Evolutionary conservation across 2,329 filamentous ascomycete species (phyloP), one percentile per base, ranked within the genome.

Genomic region (Teratosphaeriaceae sp.): DNA sequence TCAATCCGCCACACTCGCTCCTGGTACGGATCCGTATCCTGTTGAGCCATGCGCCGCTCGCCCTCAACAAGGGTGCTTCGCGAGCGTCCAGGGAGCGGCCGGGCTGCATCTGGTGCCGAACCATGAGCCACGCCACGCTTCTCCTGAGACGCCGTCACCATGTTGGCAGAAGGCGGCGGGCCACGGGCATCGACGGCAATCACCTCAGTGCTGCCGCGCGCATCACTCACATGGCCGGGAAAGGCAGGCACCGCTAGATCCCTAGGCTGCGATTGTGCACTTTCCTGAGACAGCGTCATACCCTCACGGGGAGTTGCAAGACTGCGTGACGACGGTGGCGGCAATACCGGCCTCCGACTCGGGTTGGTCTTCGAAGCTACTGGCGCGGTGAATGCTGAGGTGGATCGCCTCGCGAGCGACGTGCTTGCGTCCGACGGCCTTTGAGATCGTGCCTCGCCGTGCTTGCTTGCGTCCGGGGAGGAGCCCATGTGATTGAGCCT

Each of bases 131-230:
- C 24, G 20, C 35, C 35, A 20, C 20, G 35, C 19, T 23, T 18
- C 22, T 38, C 35, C 22, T 38, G 35, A 9, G 19, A 23, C 7
- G 35, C 35, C 7, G 35, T 38, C 19, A 38, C 22, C 35, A 23
- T 38, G 35, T 38, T 38, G 4, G 35, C 35, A n/a, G 31, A 35
- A 15, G 35, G 35, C 24, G 35, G 35, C 8, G 24, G 24, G 24
- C 24, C 24, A 27, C n/a, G n/a, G 6, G 15, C 31, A 13, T 19
- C 20, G 31, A 34, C 4, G 12, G 5, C 15, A 19, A 20, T 19
- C 15, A 6, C 5, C 9, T 34, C 31, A 9, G 6, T 18, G 18
- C 20, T 19, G 31, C 31, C 12, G 3, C 31, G 31, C 15, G 31
- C 11, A 34, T 18, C 15, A 15, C 15, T 4, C 12, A 20, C 31